Percentiles rank a stretch among this genome's conserved stretches.
phyloP scores from a whole-genome alignment of 768 basidiomycete genomes.

The Collybia nuda region DNA sequence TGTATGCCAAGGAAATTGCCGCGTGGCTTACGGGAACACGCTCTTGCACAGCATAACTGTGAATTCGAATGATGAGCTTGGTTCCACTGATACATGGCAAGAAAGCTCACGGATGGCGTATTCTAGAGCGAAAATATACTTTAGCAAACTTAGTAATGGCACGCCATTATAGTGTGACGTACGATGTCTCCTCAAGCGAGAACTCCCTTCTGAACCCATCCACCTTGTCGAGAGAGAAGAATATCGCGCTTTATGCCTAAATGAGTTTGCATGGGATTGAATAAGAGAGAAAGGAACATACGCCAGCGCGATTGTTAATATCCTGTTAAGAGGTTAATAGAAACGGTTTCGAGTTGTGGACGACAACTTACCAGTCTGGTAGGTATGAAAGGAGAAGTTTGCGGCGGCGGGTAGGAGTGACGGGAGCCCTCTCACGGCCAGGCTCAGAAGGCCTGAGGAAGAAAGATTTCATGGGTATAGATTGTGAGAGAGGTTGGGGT shows the following conservation, averaged over 20 bases:
- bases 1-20: constrained; percentile 4
- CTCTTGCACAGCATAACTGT: constrained; percentile 70
- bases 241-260: constrained; percentile 42
- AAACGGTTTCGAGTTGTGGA: not conserved
- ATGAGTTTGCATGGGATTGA: not conserved
- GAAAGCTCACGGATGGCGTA: constrained; percentile 38
- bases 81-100: not conserved
- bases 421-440: constrained; percentile 16
- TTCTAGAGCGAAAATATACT: constrained; percentile 24
- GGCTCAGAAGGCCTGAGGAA: constrained; percentile 17
- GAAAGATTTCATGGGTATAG: constrained; percentile 24
- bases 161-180: constrained; percentile 23
- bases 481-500: constrained; percentile 1
- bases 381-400: constrained; percentile 62
- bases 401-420: constrained; percentile 31
- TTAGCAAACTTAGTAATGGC: constrained; percentile 7
- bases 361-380: constrained; percentile 65
- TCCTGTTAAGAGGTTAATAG: constrained; percentile 38
- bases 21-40: constrained; percentile 63
- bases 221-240: constrained; percentile 64
- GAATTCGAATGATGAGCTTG: not conserved
- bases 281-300: constrained; percentile 31
- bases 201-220: constrained; percentile 77
- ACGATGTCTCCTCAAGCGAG: constrained; percentile 78
- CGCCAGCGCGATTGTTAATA: constrained; percentile 66